These are phyloP conservation scores for Dacryopinax primogenitus DNA, from an alignment of 768 basidiomycete genomes.

Conservation along the genomic window DNA sequence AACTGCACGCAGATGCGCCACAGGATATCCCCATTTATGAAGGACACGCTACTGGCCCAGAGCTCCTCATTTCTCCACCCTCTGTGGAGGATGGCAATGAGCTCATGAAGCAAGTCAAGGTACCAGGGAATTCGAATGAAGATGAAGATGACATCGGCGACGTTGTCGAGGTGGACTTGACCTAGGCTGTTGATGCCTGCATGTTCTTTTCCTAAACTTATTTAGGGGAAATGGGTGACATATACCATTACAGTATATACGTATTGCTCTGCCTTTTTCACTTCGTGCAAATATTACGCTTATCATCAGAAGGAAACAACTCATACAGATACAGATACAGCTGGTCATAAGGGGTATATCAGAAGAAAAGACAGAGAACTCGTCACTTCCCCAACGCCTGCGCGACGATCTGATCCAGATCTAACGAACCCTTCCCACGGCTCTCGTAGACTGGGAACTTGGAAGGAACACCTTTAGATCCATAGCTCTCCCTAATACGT, in stretches of 20 bases:
- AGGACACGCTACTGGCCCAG: neutral
- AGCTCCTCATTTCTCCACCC: neutral
- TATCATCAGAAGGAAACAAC: no score
- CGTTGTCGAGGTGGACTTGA: slow-evolving; percentile 49
- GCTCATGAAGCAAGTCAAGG: neutral
- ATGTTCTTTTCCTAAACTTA: neutral
- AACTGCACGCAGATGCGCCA: neutral
- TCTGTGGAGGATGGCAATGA: neutral
- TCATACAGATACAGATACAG: neutral
- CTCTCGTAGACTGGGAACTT: neutral
- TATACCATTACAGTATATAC: slow-evolving; percentile 8
- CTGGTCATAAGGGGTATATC: neutral
- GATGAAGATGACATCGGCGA: slow-evolving; percentile 65
- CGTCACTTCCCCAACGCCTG: neutral
- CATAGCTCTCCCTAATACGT: neutral
- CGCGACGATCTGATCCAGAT: neutral
- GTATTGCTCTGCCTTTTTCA: neutral
- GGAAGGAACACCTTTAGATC: neutral
- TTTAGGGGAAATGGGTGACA: neutral
- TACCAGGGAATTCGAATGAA: slow-evolving; percentile 31
- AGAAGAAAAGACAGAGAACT: no score
- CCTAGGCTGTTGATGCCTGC: slow-evolving; percentile 2
- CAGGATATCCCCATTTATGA: neutral
- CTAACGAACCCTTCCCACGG: neutral
- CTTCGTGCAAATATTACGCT: neutral